A percentile compares a stretch with the other conserved stretches of the same genome.
phyloP scores from a whole-genome alignment of 805 yeast genomes.

The Kluyveromyces nonfermentans region DNA sequence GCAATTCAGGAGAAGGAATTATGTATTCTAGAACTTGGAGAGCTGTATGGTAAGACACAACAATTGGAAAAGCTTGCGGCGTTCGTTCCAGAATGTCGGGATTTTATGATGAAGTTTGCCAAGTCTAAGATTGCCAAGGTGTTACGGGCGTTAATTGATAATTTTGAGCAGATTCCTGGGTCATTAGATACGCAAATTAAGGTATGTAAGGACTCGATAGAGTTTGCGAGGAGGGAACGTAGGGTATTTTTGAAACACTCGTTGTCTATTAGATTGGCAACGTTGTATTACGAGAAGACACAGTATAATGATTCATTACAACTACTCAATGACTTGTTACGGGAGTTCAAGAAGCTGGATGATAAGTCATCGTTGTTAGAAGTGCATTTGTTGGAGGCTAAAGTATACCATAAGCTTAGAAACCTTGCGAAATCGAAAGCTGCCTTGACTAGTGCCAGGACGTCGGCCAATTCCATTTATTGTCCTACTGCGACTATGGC shows the following conservation, averaged over 20 bases:
- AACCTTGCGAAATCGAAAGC: constrained; percentile 89
- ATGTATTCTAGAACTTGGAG: constrained; percentile 69
- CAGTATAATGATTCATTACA: constrained; percentile 60
- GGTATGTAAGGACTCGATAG: constrained; percentile 70
- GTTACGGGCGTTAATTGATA: constrained; percentile 70
- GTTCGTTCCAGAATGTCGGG: constrained; percentile 60
- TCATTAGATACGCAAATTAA: constrained; percentile 61
- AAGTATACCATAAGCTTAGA: constrained; percentile 83
- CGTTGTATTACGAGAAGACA: constrained; percentile 58
- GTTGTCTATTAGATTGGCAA: constrained; percentile 73
- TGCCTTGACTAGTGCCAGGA: constrained; percentile 87
- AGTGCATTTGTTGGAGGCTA: constrained; percentile 84
- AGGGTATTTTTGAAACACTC: constrained; percentile 85
- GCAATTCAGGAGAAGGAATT: constrained; percentile 42
- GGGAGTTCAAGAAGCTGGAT: constrained; percentile 86
- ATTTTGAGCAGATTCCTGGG: constrained; percentile 53
- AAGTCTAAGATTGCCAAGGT: constrained; percentile 94
- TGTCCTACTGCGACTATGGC: constrained; percentile 93
- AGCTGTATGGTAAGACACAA: constrained; percentile 45
- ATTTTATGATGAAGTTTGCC: constrained; percentile 69
- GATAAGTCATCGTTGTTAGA: constrained; percentile 94
- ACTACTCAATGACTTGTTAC: constrained; percentile 60
- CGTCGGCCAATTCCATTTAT: constrained; percentile 94
- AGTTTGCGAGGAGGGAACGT: constrained; percentile 78
- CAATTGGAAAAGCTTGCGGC: constrained; percentile 44